Conservation (phyloP, 371 early-diverging fungal species). For the Gilbertella persicaria region DNA sequence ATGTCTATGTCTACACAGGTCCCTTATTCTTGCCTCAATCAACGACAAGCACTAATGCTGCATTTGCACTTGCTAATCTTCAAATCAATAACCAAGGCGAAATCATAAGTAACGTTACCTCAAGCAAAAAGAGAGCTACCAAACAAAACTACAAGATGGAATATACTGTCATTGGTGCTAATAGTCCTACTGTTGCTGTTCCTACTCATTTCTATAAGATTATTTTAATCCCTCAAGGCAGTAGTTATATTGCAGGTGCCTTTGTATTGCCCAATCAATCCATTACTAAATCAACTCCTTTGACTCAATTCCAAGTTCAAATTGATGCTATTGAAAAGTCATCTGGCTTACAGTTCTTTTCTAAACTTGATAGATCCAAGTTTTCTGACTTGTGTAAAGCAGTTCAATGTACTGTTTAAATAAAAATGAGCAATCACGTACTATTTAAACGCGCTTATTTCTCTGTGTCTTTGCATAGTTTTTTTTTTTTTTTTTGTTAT, state of each 20-base stretch:
- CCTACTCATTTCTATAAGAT: constrained; percentile 93
- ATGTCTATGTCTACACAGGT: constrained; percentile 79
- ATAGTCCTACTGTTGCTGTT: constrained; percentile 79
- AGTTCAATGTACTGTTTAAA: not conserved
- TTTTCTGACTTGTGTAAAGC: constrained; percentile 39
- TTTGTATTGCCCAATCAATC: constrained; percentile 86
- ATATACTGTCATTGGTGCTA: constrained; percentile 76
- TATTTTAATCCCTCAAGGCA: constrained; percentile 50
- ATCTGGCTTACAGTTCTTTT: constrained; percentile 76
- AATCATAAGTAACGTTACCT: not conserved
- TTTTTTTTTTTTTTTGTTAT: not conserved
- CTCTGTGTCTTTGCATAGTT: constrained; percentile 1
- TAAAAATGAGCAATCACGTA: no score
- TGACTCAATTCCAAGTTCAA: constrained; percentile 69
- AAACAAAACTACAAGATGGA: constrained; percentile 34
- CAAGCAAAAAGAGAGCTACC: not conserved
- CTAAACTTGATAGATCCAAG: constrained; percentile 49
- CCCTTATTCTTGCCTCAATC: constrained; percentile 75
- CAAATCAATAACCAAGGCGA: not conserved
- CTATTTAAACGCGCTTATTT: no score
- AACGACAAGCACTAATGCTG: constrained; percentile 24
- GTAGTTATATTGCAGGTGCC: constrained; percentile 54
- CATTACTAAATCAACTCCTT: constrained; percentile 58
- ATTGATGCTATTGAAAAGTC: constrained; percentile 71
- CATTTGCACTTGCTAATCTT: not conserved